A percentile compares a stretch with the other conserved stretches of the same genome.
Evolutionary conservation across 2,329 filamentous ascomycete species (phyloP).

Genomic region (Lachnellula suecica): DNA sequence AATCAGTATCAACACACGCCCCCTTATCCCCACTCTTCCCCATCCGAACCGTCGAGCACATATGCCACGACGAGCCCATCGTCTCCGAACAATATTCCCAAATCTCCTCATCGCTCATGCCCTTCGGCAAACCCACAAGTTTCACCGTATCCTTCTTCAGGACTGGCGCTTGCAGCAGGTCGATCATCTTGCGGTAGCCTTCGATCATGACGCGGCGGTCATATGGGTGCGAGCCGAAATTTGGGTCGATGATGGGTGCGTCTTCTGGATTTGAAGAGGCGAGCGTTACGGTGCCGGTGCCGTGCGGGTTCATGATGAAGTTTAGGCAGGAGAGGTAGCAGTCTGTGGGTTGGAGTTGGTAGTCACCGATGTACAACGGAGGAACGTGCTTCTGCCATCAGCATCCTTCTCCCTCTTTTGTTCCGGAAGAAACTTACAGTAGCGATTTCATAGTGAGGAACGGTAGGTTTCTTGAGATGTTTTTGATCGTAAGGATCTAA

Average conservation of each 20-base stretch:
- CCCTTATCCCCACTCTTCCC: neutral
- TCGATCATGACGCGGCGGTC: constrained; percentile 52
- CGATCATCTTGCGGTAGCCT: constrained; percentile 42
- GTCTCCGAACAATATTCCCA: constrained; percentile 17
- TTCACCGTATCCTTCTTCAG: constrained; percentile 44
- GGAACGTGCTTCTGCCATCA: constrained; percentile 19
- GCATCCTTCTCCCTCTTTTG: neutral
- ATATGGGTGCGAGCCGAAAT: constrained; percentile 55
- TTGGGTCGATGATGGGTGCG: constrained; percentile 60
- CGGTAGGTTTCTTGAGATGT: constrained; percentile 46
- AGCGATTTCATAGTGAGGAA: constrained; percentile 57
- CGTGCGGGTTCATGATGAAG: constrained; percentile 54
- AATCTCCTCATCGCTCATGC: constrained; percentile 54
- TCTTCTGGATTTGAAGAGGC: constrained; percentile 62
- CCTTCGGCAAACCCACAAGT: constrained; percentile 42
- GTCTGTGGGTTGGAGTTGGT: constrained; percentile 33
- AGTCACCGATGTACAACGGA: constrained; percentile 36
- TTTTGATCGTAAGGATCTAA: constrained; percentile 44
- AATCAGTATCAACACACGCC: neutral
- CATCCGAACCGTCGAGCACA: constrained; percentile 3
- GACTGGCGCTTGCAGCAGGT: constrained; percentile 41
- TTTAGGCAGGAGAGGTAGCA: constrained; percentile 44
- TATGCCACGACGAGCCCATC: neutral
- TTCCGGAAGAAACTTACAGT: constrained; percentile 44
- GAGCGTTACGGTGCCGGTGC: constrained; percentile 61